Evolutionary conservation across 768 basidiomycete genomes (phyloP), one percentile per base, ranked within the genome.

Genomic region (Austroboletus festivus): DNA sequence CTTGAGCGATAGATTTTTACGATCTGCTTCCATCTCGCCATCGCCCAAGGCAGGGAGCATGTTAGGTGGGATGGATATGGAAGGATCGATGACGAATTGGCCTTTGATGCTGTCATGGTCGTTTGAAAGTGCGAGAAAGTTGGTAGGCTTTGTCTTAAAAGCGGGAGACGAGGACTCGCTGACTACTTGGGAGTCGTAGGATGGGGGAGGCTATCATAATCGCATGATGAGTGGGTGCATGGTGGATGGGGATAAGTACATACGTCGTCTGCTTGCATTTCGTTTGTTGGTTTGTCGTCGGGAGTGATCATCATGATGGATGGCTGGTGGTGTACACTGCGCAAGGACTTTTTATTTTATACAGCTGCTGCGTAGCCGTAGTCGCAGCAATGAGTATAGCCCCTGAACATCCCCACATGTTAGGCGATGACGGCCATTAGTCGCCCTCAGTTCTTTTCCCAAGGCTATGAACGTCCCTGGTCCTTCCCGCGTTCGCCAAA

Each of bases 81-180:
- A 50, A 1, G 79, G 72, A 48, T 80, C 73, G 34, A 80, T 61
- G 28, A 73, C 57, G 63, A 76, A 79, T 42, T 63, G 56, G 31
- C 66, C 64, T 3, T 38, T 48, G 40, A 65, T 30, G n/a, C 33
- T 2, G 31, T 21, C 31, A 15, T 51, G 4, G 12, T 41, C 40
- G 12, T 51, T 52, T 40, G 28, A 46, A 0, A 66, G 44, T 1
- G 30, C 3, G 28, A 68, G 35, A 13, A 18, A 49, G 51, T 65
- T 68, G 42, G 61, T 68, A 1, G 64, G 56, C 42, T 66, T 65
- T 13, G 53, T 48, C 34, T 64, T 68, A 58, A 49, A 63, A 1
- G 38, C 23, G n/a, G 20, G 45, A n/a, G 18, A 13, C 28, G 30
- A 38, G 18, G 37, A n/a, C 30, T 40, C 10, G 23, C 34, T 46